These are phyloP conservation scores for Crithidia bombi DNA, from an alignment of 208 protist genomes.

Conservation along the genomic window DNA sequence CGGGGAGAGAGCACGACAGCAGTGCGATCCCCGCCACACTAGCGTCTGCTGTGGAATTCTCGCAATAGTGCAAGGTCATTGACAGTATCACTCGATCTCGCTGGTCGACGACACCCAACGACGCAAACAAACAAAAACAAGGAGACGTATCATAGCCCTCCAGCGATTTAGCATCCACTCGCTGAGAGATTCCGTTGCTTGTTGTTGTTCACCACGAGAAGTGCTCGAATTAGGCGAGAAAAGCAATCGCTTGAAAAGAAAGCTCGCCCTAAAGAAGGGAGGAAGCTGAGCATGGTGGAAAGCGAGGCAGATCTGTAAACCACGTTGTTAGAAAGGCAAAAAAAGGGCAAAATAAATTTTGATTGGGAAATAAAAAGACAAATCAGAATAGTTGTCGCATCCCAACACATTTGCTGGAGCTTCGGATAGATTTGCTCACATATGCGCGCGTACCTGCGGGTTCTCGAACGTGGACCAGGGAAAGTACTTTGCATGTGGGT, in stretches of 20 bases:
- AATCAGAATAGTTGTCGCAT: not conserved
- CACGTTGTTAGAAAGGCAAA: conserved; percentile 7
- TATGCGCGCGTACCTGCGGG: not conserved
- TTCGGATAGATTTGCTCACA: not conserved
- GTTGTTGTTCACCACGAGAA: too few relatives aligned
- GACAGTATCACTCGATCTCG: too few relatives aligned
- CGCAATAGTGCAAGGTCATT: too few relatives aligned
- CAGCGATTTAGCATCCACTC: too few relatives aligned
- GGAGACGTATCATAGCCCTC: too few relatives aligned
- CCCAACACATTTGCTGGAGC: not conserved
- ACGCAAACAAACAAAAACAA: too few relatives aligned
- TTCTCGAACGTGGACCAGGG: conserved; percentile 45
- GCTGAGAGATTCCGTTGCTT: too few relatives aligned
- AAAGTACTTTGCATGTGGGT: conserved; percentile 46
- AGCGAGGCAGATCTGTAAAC: not conserved
- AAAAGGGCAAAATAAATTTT: not conserved
- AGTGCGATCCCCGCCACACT: too few relatives aligned
- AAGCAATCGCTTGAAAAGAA: not conserved
- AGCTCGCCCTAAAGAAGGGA: not conserved
- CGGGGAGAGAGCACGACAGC: too few relatives aligned
- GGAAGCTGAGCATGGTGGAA: not conserved
- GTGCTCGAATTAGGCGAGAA: too few relatives aligned
- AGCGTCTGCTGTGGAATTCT: too few relatives aligned
- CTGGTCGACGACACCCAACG: too few relatives aligned
- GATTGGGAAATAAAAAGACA: not conserved